Evolutionary conservation across 1,284 basidiomycete genomes (phyloP).

Genomic region (Gomphus bonarii): DNA sequence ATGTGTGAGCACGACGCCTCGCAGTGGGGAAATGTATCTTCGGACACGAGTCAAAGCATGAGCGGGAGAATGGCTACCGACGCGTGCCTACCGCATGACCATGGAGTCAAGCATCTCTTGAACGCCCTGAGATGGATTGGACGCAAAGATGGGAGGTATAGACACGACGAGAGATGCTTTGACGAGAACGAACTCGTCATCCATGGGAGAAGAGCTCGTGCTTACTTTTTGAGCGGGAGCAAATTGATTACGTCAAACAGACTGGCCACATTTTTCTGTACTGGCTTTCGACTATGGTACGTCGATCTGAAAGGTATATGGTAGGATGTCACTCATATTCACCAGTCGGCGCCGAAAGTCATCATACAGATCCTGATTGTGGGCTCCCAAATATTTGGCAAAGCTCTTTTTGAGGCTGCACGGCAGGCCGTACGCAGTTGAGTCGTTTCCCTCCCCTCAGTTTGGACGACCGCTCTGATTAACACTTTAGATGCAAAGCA

Average conservation of each 20-base stretch:
- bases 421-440: constrained; percentile 91
- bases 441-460: constrained; percentile 13
- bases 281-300: constrained; percentile 4
- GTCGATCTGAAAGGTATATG: neutral
- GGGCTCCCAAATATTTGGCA: constrained; percentile 80
- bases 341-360: constrained; percentile 63
- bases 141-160: constrained; percentile 77
- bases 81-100: constrained; percentile 73
- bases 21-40: constrained; percentile 83
- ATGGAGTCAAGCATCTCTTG: constrained; percentile 86
- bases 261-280: neutral
- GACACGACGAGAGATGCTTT: constrained; percentile 61
- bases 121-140: constrained; percentile 59
- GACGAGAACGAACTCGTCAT: constrained; percentile 56
- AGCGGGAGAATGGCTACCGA: neutral
- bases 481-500: constrained; percentile 64
- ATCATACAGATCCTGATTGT: constrained; percentile 78
- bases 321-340: neutral
- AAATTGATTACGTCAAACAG: constrained; percentile 4
- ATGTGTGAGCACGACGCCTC: constrained; percentile 84
- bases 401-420: constrained; percentile 85
- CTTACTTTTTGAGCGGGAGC: constrained; percentile 2
- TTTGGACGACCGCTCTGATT: neutral
- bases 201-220: constrained; percentile 27
- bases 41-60: neutral